Evolutionary conservation across 1,284 basidiomycete species (phyloP).

Genomic region (Cutaneotrichosporon dermatis): DNA sequence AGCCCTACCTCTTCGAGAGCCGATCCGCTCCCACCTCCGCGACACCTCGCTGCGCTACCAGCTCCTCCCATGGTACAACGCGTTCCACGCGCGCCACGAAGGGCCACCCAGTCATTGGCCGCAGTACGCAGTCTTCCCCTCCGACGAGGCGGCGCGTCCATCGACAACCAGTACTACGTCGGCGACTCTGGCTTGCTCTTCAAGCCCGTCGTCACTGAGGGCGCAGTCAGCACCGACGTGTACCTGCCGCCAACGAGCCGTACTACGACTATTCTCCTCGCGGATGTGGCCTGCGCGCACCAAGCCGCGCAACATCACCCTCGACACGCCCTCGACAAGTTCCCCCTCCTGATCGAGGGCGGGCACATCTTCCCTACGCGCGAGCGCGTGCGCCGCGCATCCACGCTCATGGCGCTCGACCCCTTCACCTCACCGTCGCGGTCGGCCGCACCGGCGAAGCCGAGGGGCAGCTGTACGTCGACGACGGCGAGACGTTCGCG

Average conservation of each 20-base stretch:
- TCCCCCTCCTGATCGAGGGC: slow-evolving; percentile 87
- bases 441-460: slow-evolving; percentile 65
- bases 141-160: slow-evolving; percentile 76
- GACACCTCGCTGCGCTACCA: slow-evolving; percentile 84
- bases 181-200: slow-evolving; percentile 83
- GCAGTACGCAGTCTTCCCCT: slow-evolving; percentile 88
- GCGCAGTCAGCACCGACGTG: slow-evolving; percentile 64
- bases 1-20: slow-evolving; percentile 92
- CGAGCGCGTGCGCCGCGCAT: slow-evolving; percentile 78
- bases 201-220: slow-evolving; percentile 81
- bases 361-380: slow-evolving; percentile 84
- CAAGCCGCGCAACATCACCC: slow-evolving; percentile 63
- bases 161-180: slow-evolving; percentile 94
- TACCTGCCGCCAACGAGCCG: slow-evolving; percentile 85
- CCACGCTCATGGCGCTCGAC: slow-evolving; percentile 81
- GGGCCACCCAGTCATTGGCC: slow-evolving; percentile 83
- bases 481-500: slow-evolving; percentile 84
- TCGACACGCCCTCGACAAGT: slow-evolving; percentile 72
- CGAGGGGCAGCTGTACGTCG: slow-evolving; percentile 82
- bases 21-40: slow-evolving; percentile 74
- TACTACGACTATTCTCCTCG: slow-evolving; percentile 89
- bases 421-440: slow-evolving; percentile 90
- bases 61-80: slow-evolving; percentile 94
- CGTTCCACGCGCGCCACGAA: slow-evolving; percentile 79
- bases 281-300: slow-evolving; percentile 61